These are phyloP conservation scores for Fraxinus sp. DNA, from an alignment of 305 asterid species.

Conservation along the genomic window DNA sequence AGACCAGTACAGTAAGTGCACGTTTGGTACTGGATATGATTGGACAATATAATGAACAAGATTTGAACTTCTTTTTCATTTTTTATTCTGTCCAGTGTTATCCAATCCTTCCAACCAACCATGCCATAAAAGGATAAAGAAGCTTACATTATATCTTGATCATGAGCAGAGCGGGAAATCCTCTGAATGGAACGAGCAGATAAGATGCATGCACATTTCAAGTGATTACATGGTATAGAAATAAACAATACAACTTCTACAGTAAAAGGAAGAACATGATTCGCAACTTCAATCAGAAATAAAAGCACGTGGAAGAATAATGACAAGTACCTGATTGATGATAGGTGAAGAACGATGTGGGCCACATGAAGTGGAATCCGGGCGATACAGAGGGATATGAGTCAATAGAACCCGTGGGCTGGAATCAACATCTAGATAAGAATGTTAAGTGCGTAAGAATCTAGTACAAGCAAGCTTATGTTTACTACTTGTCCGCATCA, in stretches of 20 bases:
- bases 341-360: constrained; percentile 70
- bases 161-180: constrained; percentile 44
- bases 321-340: constrained; percentile 71
- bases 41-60: not conserved
- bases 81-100: not conserved
- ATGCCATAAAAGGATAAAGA: constrained; percentile 19
- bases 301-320: constrained; percentile 1
- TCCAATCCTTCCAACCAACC: not conserved
- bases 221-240: constrained; percentile 4
- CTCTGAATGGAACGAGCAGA: constrained; percentile 52
- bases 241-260: not conserved
- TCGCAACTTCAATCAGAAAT: not conserved
- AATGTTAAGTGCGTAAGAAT: constrained; percentile 21
- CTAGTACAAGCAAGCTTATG: constrained; percentile 15
- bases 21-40: not conserved
- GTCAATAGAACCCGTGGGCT: constrained; percentile 75
- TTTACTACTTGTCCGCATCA: constrained; percentile 16
- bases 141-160: constrained; percentile 69
- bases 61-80: not conserved
- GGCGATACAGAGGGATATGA: constrained; percentile 87
- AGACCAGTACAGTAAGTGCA: constrained; percentile 1
- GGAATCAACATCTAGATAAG: constrained; percentile 45
- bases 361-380: constrained; percentile 80
- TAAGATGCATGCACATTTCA: constrained; percentile 17
- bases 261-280: not conserved